Evolutionary conservation across 441 rosid species (phyloP).

Genomic region (Rhodomyrtus psidioides): DNA sequence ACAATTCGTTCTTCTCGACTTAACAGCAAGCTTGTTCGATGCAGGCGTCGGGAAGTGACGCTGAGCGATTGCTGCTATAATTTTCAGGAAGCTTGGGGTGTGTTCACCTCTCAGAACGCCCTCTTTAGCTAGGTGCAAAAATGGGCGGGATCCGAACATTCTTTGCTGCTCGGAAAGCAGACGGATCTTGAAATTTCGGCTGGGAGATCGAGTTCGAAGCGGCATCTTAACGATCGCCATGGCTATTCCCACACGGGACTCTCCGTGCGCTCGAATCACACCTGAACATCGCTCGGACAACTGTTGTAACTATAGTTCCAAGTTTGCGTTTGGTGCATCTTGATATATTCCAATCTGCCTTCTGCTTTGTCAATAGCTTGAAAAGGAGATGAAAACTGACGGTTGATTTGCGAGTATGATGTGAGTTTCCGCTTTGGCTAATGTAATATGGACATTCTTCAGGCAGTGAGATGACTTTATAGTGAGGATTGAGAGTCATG

Average conservation of each 20-base stretch:
- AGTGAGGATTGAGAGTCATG: not conserved
- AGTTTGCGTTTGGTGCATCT: not conserved
- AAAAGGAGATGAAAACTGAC: not conserved
- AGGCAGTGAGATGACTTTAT: not conserved
- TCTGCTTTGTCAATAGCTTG: not conserved
- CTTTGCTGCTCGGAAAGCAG: not conserved
- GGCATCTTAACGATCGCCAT: not conserved
- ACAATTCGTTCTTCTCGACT: not conserved
- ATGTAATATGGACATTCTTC: not conserved
- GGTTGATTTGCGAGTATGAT: not conserved
- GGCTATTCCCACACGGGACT: not conserved
- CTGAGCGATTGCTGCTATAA: not conserved
- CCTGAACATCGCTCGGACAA: not conserved
- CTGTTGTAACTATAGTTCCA: not conserved
- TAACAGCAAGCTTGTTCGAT: not conserved
- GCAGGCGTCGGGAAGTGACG: not conserved
- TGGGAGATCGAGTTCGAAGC: not conserved
- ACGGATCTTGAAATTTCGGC: not conserved
- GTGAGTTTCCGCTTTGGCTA: not conserved
- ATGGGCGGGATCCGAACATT: not conserved
- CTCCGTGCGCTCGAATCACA: not conserved
- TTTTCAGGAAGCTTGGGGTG: conserved; percentile 52
- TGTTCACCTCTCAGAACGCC: conserved; percentile 36
- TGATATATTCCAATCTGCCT: not conserved
- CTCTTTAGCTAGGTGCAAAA: conserved; percentile 11